Base-by-base conservation (phyloP, 176 grass and related monocot genomes). In the Rhipidocladum racemiflorum region DNA sequence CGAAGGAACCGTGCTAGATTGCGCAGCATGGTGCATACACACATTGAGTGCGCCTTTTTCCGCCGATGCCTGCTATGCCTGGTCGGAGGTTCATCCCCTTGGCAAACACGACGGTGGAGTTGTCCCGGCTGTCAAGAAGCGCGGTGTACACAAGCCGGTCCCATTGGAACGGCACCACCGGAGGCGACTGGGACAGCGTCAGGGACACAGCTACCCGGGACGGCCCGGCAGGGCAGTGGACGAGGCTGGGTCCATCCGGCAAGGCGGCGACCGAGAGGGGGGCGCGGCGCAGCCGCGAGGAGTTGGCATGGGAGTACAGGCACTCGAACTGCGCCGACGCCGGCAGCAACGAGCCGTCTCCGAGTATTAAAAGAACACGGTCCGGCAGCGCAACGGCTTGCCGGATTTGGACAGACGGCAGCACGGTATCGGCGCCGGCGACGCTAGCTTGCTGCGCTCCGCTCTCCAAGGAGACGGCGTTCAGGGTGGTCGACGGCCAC, bases 21-120 rank as follows among this genome's bases (percentile, higher is more conserved):
- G 53, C 96, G 92, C 30, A 99, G 77, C 96, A 99, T 99, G 49
- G 96, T 99, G 87, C 96, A 99, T 17, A 95, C 85, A 50, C 96
- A 99, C 96, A 99, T 99, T 7, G 85, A 90, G 64, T 95, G 91
- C 51, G 60, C 76, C 45, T 93, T 95, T 51, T 55, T 87, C 60
- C 68, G 69, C 21, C 79, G 61, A 80, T 48, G 81, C 56, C 62
- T 63, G n/a, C n/a, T n/a, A n/a, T n/a, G 29, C 85, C 92, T 9
- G 96, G 83, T 0, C 91, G 92, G 71, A 99, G 92, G 77, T 95
- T 95, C 88, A 99, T 86, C 81, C 96, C 96, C 77, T 99, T 99
- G 56, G 91, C 92, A 7, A 99, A 99, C 84, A 95, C 79, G 48
- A 95, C 20, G 9, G 96, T 95, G 54, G 96, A 88, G 84, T 99